Conservation (phyloP, 352 stramenopile species). For the Globisporangium alternatum region DNA sequence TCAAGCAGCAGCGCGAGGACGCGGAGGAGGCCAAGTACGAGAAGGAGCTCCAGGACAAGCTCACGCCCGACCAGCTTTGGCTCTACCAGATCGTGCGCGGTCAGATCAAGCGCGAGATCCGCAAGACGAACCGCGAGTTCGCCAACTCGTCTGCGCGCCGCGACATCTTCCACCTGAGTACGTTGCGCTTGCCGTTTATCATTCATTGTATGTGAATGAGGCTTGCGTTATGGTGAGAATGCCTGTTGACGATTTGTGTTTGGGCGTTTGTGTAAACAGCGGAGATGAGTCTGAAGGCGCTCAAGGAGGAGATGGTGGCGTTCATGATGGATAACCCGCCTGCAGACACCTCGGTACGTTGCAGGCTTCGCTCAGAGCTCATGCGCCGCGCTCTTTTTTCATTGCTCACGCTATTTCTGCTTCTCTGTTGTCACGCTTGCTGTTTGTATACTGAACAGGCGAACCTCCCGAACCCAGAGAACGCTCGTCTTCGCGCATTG, state of each 20-base stretch:
- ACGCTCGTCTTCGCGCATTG: constrained; percentile 44
- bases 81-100: constrained; percentile 60
- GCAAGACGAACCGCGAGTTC: constrained; percentile 69
- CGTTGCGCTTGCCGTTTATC: constrained; percentile 1
- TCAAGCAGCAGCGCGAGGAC: constrained; percentile 27
- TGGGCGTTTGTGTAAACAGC: constrained; percentile 17
- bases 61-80: constrained; percentile 49
- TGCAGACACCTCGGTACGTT: constrained; percentile 38
- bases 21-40: constrained; percentile 21
- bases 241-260: neutral
- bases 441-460: constrained; percentile 19
- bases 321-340: constrained; percentile 56
- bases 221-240: neutral
- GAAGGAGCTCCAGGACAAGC: constrained; percentile 18
- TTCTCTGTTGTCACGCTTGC: neutral
- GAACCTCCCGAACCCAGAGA: constrained; percentile 59
- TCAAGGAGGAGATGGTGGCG: constrained; percentile 58
- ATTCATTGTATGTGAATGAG: neutral
- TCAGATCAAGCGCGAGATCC: constrained; percentile 59
- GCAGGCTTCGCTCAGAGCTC: neutral
- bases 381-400: neutral
- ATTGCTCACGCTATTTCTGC: neutral
- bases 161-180: constrained; percentile 71
- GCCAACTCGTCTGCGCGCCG: constrained; percentile 44
- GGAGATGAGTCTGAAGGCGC: constrained; percentile 59